phyloP scores from a whole-genome alignment of 2,329 filamentous ascomycete species.

The Lecanoromycetidae sp. region DNA sequence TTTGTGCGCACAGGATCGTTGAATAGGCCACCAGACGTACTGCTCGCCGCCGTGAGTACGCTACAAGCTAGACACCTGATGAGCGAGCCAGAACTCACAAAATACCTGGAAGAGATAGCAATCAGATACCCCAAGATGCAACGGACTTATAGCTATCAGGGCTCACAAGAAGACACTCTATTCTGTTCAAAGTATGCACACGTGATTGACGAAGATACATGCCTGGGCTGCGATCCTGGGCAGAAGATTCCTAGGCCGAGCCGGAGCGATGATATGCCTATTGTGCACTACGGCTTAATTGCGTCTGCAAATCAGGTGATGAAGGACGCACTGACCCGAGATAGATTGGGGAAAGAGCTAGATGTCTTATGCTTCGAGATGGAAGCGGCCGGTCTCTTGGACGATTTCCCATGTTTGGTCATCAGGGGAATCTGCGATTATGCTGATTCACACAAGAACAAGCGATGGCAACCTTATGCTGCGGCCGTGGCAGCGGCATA shows the following conservation, averaged over 20 bases:
- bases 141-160: conserved; percentile 22
- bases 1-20: conserved; percentile 8
- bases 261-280: conserved; percentile 6
- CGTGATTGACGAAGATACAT: not conserved
- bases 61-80: not conserved
- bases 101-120: not conserved
- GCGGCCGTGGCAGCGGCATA: conserved; percentile 18
- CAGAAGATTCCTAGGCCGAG: not conserved
- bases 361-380: conserved; percentile 18
- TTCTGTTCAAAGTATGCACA: conserved; percentile 18
- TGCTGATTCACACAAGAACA: conserved; percentile 18
- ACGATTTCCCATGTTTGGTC: conserved; percentile 16
- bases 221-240: not conserved
- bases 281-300: conserved; percentile 22
- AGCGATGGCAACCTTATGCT: conserved; percentile 19
- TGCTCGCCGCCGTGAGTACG: not conserved
- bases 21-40: conserved; percentile 1
- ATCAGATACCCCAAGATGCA: conserved; percentile 21
- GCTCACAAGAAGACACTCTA: conserved; percentile 21
- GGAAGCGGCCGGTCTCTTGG: conserved; percentile 16
- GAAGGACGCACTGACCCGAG: conserved; percentile 14
- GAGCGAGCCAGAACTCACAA: not conserved
- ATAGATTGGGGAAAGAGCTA: conserved; percentile 11
- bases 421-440: conserved; percentile 21
- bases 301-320: conserved; percentile 17